Evolutionary conservation across 768 basidiomycete species (phyloP).

Genomic region (Chiua virens): DNA sequence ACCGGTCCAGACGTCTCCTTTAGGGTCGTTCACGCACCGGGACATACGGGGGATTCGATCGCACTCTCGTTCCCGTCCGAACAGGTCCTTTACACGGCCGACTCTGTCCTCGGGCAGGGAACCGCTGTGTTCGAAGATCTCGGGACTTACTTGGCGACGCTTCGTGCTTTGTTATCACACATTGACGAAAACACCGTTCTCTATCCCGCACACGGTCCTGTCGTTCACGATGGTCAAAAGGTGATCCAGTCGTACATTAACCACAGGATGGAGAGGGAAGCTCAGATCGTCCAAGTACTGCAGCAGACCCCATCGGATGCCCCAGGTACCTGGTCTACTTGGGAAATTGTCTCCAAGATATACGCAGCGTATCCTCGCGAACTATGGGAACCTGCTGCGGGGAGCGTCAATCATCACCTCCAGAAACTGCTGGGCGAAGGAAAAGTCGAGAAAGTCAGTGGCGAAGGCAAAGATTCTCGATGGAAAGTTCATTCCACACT

Average conservation of each 20-base stretch:
- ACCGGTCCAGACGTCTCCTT: slow-evolving; percentile 33
- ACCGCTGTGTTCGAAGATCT: slow-evolving; percentile 90
- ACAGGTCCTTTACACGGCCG: slow-evolving; percentile 81
- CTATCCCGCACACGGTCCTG: slow-evolving; percentile 91
- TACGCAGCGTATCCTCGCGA: slow-evolving; percentile 73
- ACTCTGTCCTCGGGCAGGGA: slow-evolving; percentile 88
- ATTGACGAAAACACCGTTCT: slow-evolving; percentile 48
- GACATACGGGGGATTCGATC: slow-evolving; percentile 88
- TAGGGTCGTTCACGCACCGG: slow-evolving; percentile 79
- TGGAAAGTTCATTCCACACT: slow-evolving; percentile 41
- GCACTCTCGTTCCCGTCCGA: slow-evolving; percentile 70
- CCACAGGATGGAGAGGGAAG: slow-evolving; percentile 81
- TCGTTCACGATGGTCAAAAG: slow-evolving; percentile 59
- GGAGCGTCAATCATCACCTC: slow-evolving; percentile 68
- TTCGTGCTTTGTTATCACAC: slow-evolving; percentile 53
- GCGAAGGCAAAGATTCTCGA: slow-evolving; percentile 48
- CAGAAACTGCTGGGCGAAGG: slow-evolving; percentile 70
- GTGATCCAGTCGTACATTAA: slow-evolving; percentile 71
- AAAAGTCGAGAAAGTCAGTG: slow-evolving; percentile 48
- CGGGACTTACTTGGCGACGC: slow-evolving; percentile 60
- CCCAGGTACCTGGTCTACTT: slow-evolving; percentile 51
- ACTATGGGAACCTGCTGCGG: slow-evolving; percentile 72
- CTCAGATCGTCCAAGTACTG: slow-evolving; percentile 64
- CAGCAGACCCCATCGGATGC: slow-evolving; percentile 29
- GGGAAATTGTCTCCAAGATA: slow-evolving; percentile 61